Evolutionary conservation across 768 basidiomycete species (phyloP).

Genomic region (Gloeopeniophorella convolvens): DNA sequence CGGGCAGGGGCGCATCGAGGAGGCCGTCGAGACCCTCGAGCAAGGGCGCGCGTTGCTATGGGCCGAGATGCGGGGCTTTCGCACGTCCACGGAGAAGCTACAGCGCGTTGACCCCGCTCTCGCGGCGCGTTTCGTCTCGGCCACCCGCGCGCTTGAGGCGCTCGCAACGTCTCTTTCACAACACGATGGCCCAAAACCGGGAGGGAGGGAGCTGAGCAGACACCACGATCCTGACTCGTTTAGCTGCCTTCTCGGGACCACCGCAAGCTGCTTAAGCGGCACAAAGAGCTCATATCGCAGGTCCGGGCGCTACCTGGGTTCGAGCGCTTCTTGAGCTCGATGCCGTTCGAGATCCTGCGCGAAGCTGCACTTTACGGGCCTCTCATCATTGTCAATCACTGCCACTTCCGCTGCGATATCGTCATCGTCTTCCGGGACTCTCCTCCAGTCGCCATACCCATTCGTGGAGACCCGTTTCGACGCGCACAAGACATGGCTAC

Average conservation of each 20-base stretch:
- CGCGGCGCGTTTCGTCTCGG: neutral
- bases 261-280: neutral
- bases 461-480: neutral
- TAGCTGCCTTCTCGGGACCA: neutral
- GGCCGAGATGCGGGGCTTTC: conserved; percentile 16
- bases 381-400: conserved; percentile 9
- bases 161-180: neutral
- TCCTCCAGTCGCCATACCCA: conserved; percentile 1
- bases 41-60: conserved; percentile 14
- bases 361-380: conserved; percentile 6
- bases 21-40: conserved; percentile 13
- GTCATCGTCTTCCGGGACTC: conserved; percentile 2
- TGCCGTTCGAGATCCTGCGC: neutral
- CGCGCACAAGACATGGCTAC: neutral
- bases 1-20: no score
- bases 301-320: neutral
- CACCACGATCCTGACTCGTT: neutral
- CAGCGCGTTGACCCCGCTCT: neutral
- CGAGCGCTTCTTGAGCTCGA: conserved; percentile 3
- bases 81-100: conserved; percentile 12
- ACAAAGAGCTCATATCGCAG: neutral
- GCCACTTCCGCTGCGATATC: conserved; percentile 5
- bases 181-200: no score
- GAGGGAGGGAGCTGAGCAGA: neutral
- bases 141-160: neutral